Evolutionary conservation across 2,329 filamentous ascomycete genomes (phyloP).

Genomic region (Trichoderma asperellum): DNA sequence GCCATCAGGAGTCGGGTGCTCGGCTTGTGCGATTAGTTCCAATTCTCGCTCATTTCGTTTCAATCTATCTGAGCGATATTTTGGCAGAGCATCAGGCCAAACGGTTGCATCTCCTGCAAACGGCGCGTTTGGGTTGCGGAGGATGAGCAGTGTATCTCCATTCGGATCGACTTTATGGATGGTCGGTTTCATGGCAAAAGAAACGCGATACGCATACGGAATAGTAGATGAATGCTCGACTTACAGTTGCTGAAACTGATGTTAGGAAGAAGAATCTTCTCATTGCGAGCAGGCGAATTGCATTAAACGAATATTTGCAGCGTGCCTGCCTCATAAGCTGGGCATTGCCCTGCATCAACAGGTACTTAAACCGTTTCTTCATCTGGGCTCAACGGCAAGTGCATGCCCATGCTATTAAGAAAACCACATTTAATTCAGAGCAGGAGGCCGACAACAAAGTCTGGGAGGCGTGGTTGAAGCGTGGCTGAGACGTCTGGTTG

Average conservation of each 20-base stretch:
- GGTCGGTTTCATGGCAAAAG: not conserved
- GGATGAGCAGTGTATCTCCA: conserved; percentile 20
- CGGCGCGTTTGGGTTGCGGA: conserved; percentile 4
- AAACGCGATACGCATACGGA: not conserved
- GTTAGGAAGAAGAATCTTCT: not conserved
- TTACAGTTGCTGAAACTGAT: not conserved
- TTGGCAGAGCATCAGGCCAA: not conserved
- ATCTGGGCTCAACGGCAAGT: not conserved
- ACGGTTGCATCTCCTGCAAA: not conserved
- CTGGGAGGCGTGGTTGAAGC: too few species aligned
- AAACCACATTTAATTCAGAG: not conserved
- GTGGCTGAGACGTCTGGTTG: not conserved
- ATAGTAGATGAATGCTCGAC: not conserved
- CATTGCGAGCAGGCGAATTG: not conserved
- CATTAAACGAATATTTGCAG: not conserved
- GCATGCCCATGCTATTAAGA: not conserved
- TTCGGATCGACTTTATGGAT: conserved; percentile 9
- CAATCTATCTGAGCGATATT: not conserved
- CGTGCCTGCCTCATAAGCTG: not conserved
- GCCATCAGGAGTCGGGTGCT: not conserved
- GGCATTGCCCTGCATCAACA: not conserved
- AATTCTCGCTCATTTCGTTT: not conserved
- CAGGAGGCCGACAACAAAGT: not conserved
- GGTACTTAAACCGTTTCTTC: not conserved
- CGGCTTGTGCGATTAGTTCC: rapidly evolving